Base-by-base conservation (phyloP, 2,329 filamentous ascomycete genomes). In the Fusarium goolgardi region DNA sequence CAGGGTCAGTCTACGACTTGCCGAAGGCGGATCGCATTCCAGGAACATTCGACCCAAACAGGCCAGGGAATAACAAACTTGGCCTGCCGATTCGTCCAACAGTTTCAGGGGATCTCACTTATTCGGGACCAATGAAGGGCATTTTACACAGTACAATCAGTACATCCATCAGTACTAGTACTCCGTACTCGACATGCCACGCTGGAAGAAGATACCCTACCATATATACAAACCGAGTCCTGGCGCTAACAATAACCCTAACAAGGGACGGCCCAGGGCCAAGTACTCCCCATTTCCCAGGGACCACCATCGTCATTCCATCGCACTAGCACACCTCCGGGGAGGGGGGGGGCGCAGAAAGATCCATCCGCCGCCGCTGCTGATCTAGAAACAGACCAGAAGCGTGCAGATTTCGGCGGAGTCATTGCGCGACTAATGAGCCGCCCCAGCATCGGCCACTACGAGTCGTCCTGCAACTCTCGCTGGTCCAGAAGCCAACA, bases 381-480 rank as follows among this genome's bases (percentile, higher is more conserved):
- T 73, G 72, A 75, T 75, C 73, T 75, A 74, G 73, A 75, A 75
- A 71, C 72, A 66, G 61, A 57, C 73, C 73, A 75, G 73, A 75
- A 75, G 72, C 63, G 66, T 71, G 69, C 68, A 72, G 71, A 70
- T 63, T 57, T 41, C 41, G 59, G 68, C 66, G 63, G 66, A 71
- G 71, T 56, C 31, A 27, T 16, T 37, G 60, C 55, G 54, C 71
- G 71, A 72, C 69, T 71, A 73, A 73, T 73, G 71, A 70, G 66
- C 67, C 68, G 66, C 63, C 69, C 63, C 69, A 72, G 69, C 61
- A 64, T 73, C 71, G 71, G 71, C 67, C 69, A 47, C 71, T 73
- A 72, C 71, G 71, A 73, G 58, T 69, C 40, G 49, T 54, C 57
- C 63, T 70, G 67, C 55, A 58, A 55, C 64, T 69, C 59, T 67